Base-by-base conservation (phyloP, 2,329 filamentous ascomycete genomes). In the Phaeophleospora eucalypticola region DNA sequence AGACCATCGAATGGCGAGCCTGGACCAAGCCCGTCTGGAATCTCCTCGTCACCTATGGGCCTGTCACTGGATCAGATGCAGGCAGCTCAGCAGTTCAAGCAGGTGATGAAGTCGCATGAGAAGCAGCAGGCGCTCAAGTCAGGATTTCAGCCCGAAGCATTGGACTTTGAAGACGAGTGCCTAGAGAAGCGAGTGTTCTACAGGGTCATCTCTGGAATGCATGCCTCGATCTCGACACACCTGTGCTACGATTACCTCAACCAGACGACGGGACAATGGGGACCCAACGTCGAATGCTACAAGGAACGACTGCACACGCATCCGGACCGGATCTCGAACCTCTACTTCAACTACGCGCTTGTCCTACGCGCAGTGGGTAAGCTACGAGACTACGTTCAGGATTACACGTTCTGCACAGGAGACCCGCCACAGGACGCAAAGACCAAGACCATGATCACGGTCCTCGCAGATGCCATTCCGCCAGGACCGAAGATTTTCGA, bases 341-440 rank as follows among this genome's bases (percentile, higher is more conserved):
- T 98, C 41, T 98, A 98, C 74, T 98, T 98, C 75, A 97, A 98
- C 79, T 98, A 95, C 64, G 93, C 93, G 0, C 79, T 98, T n/a
- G 78, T 98, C 34, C 86, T 91, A 19, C 86, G 93, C 41, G 93
- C 93, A 10, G 80, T 97, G 34, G 86, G 88, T 43, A 98, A 98
- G 71, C 79, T 97, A 7, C 87, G 86, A 10, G 86, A 87, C 18
- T 84, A 90, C 58, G 77, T 97, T 8, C 75, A 84, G 54, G 75
- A 80, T 52, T 97, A 97, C 71, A 93, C 87, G 0, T 98, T 95
- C 68, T 98, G 93, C 69, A 86, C 85, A 3, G 89, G 89, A 51
- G 93, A 98, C 62, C 76, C 82, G 0, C 76, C 76, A 2, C 87
- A 95, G 65, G 89, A 98, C 61, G 71, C 72, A 1, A 75, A 80